Base-by-base conservation (phyloP, 345 rosid genomes). In the Pugionium cornutum region DNA sequence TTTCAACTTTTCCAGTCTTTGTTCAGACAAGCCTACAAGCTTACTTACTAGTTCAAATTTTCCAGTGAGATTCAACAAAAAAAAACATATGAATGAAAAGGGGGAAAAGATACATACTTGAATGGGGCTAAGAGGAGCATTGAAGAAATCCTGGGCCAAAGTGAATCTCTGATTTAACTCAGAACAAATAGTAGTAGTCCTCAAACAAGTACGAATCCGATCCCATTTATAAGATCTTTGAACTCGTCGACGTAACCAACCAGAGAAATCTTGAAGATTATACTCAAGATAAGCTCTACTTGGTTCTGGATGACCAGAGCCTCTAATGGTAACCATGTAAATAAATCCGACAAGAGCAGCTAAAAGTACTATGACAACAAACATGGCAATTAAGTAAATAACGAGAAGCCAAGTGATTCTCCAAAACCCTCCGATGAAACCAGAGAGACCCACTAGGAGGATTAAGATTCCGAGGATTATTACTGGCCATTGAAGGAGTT, bases 401-500 rank as follows among this genome's bases (percentile, higher is more conserved):
- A 90, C 72, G 1, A 95, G 92, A 49, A 91, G 89, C 91, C 80
- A 81, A 2, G 87, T 86, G 66, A 95, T 81, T 70, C 95, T 80
- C 88, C 97, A 95, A 70, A 87, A 84, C 46, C 82, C 99, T 59
- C 96, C 99, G 1, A 94, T 58, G 67, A 94, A 86, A 8, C 97
- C 96, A 6, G 86, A 81, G 0, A 88, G 70, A 64, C 92, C 88
- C 28, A 87, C 95, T 0, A 82, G 49, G 4, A 91, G 72, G 66
- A 94, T 80, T 1, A 89, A 71, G 66, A 85, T 62, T 5, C 99
- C 99, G 3, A 94, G 62, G 50, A 87, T 81, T 39, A 94, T 91
- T 29, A 91, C 82, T 4, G 99, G 99, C 97, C 96, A 91, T 55
- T 88, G 97, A 6, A 94, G 83, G 9, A 90, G 76, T 78, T 84